Percentiles rank a stretch among this genome's conserved stretches.
Conservation (phyloP, 2,329 filamentous ascomycete genomes). For the Penicillium sp. region DNA sequence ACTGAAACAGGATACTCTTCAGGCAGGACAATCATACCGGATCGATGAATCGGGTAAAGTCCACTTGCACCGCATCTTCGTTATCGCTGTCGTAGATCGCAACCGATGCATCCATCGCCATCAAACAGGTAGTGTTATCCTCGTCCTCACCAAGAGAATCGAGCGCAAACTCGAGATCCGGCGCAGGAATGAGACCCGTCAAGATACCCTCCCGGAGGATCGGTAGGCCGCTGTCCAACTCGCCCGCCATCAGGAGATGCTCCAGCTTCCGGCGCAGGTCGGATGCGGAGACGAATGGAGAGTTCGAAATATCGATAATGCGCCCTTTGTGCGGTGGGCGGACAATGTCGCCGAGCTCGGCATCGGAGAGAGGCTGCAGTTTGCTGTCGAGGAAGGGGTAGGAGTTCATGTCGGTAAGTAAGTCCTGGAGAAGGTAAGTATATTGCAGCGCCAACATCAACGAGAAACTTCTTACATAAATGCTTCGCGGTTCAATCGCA, state of each 20-base stretch:
- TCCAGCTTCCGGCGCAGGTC: constrained; percentile 80
- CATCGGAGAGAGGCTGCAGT: constrained; percentile 85
- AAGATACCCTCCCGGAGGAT: constrained; percentile 78
- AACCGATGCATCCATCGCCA: constrained; percentile 67
- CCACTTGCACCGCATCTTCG: constrained; percentile 65
- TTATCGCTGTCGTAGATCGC: constrained; percentile 63
- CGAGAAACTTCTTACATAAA: constrained; percentile 65
- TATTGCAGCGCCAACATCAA: neutral
- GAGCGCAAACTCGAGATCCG: constrained; percentile 89
- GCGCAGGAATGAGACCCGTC: constrained; percentile 88
- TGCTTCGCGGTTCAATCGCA: constrained; percentile 88
- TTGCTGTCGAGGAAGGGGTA: constrained; percentile 99
- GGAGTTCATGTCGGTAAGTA: constrained; percentile 93
- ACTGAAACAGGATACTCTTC: neutral
- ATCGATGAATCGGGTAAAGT: constrained; percentile 91
- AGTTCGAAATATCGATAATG: constrained; percentile 84
- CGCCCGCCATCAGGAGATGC: constrained; percentile 77
- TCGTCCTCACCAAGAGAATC: constrained; percentile 76
- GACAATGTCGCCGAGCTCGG: constrained; percentile 83
- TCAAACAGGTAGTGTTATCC: constrained; percentile 70
- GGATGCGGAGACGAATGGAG: constrained; percentile 74
- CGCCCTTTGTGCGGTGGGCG: constrained; percentile 72
- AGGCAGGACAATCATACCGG: constrained; percentile 57
- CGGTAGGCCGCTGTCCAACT: constrained; percentile 88
- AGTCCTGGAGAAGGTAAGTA: constrained; percentile 59